A percentile compares a stretch with the other conserved stretches of the same genome.
Evolutionary conservation across 139 green algal genomes (phyloP).

Genomic region (Ulvella scutata): DNA sequence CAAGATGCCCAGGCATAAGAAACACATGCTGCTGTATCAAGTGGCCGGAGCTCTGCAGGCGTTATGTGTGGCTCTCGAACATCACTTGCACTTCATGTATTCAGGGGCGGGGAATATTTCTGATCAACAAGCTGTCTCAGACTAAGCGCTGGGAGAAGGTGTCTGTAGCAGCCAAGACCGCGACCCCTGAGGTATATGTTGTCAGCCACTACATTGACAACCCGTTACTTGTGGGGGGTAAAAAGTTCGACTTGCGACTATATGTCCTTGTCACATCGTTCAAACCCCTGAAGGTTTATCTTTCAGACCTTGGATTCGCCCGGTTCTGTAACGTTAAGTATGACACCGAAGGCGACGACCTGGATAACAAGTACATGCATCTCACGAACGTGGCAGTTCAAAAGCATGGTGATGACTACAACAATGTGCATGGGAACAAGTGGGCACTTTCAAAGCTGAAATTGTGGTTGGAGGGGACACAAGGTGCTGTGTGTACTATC

Average conservation of each 20-base stretch:
- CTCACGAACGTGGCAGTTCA: constrained; percentile 71
- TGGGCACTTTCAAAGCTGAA: constrained; percentile 39
- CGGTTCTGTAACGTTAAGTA: constrained; percentile 70
- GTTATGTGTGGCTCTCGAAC: neutral
- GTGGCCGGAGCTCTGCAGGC: no score
- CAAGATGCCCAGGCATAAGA: no score
- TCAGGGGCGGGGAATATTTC: constrained; percentile 66
- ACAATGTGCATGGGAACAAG: constrained; percentile 51
- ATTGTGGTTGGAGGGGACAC: constrained; percentile 33
- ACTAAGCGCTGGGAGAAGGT: neutral
- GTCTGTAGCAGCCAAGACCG: constrained; percentile 3
- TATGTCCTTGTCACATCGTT: constrained; percentile 47
- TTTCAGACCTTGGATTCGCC: constrained; percentile 49
- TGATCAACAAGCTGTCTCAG: constrained; percentile 64
- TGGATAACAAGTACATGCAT: constrained; percentile 48
- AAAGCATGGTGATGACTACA: constrained; percentile 46
- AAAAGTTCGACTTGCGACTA: constrained; percentile 63
- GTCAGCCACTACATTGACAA: constrained; percentile 30
- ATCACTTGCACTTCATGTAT: constrained; percentile 68
- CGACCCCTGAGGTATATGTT: constrained; percentile 3
- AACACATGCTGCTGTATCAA: no score
- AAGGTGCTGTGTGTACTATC: no score
- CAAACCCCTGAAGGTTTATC: constrained; percentile 43
- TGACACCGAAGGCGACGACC: constrained; percentile 24
- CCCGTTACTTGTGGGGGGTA: constrained; percentile 27